Percentiles rank a stretch among this genome's conserved stretches.
Evolutionary conservation across 139 green algal species (phyloP).

Genomic region (Chlamydomonas sp.): DNA sequence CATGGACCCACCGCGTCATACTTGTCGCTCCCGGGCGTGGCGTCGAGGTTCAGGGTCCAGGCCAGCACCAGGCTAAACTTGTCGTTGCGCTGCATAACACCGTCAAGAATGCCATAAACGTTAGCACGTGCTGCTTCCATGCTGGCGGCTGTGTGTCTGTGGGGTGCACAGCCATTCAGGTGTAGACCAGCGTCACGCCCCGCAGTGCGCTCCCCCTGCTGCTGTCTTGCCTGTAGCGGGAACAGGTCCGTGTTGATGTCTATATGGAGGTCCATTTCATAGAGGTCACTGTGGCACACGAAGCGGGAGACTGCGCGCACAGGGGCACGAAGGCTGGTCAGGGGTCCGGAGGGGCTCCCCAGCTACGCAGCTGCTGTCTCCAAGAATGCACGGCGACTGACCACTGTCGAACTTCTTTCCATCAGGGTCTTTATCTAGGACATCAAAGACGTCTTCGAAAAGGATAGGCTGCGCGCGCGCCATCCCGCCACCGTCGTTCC

Average conservation of each 20-base stretch:
- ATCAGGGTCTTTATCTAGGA: constrained; percentile 88
- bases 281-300: constrained; percentile 83
- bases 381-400: constrained; percentile 45
- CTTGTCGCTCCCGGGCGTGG: constrained; percentile 57
- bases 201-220: background rate
- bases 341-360: background rate
- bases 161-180: no score
- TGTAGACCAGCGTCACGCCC: no score
- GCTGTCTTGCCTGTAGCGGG: constrained; percentile 73
- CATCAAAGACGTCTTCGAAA: constrained; percentile 96
- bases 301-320: constrained; percentile 84
- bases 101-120: background rate
- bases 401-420: constrained; percentile 98
- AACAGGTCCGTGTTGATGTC: constrained; percentile 97
- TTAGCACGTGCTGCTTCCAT: background rate
- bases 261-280: constrained; percentile 92
- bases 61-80: constrained; percentile 91
- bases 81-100: constrained; percentile 45
- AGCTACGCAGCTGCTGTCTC: no score
- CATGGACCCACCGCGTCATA: constrained; percentile 72
- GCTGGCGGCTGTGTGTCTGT: no score
- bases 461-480: constrained; percentile 51
- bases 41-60: constrained; percentile 85
- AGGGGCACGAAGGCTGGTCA: background rate
- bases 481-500: constrained; percentile 8